Conservation (phyloP, 2,329 filamentous ascomycete species). For the Monilinia fructigena region DNA sequence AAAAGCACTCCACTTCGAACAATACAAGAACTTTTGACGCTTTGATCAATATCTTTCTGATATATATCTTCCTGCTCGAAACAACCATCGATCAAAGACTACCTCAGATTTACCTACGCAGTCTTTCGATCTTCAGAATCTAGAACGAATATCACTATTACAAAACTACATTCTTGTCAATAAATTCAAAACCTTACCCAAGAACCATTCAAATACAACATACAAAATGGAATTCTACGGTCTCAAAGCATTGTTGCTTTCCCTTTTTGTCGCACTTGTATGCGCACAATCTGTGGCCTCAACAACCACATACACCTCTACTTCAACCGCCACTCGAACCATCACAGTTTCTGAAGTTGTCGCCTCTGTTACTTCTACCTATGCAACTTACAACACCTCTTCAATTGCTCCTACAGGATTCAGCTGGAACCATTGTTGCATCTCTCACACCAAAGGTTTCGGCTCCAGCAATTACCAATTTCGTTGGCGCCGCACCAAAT, state of each 20-base stretch:
- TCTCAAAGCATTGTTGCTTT: constrained; percentile 18
- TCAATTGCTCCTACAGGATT: constrained; percentile 3
- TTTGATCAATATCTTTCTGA: constrained; percentile 16
- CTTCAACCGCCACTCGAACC: constrained; percentile 15
- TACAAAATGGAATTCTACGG: constrained; percentile 20
- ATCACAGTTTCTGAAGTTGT: constrained; percentile 19
- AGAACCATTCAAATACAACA: background rate
- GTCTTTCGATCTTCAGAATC: constrained; percentile 5
- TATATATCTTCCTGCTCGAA: constrained; percentile 17
- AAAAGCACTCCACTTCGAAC: constrained; percentile 13
- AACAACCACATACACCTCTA: constrained; percentile 11
- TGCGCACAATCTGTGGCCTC: constrained; percentile 12
- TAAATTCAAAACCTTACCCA: background rate
- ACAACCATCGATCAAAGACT: background rate
- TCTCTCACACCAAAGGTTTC: background rate
- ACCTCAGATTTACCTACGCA: constrained; percentile 1
- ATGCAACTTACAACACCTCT: constrained; percentile 11
- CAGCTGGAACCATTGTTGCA: constrained; percentile 5
- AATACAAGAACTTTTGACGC: constrained; percentile 1
- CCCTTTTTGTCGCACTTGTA: constrained; percentile 19
- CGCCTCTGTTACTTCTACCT: constrained; percentile 15
- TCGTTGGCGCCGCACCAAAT: background rate
- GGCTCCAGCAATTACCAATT: background rate
- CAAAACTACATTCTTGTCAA: constrained; percentile 7
- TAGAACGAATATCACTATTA: background rate